phyloP scores from a whole-genome alignment of 345 rosid genomes.

The Bretschneidera sinensis region DNA sequence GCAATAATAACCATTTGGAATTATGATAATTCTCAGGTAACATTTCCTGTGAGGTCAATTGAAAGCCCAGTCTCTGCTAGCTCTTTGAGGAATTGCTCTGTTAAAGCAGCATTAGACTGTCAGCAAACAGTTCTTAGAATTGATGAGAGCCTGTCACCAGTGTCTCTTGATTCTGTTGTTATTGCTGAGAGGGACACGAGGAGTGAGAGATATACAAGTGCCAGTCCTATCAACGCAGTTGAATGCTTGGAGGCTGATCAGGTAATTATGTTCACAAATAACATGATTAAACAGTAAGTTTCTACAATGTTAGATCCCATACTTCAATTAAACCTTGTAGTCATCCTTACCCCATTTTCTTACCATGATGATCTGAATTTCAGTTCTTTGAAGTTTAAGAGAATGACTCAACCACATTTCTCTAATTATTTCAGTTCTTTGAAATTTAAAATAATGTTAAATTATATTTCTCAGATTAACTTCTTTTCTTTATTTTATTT shows the following conservation, averaged over 20 bases:
- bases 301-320: background rate
- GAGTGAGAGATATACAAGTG: constrained; percentile 45
- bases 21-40: constrained; percentile 24
- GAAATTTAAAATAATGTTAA: no score
- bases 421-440: no score
- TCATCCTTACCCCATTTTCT: no score
- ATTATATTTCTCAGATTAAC: no score
- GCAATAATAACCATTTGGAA: background rate
- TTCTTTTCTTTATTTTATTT: no score
- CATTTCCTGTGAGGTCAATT: constrained; percentile 49
- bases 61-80: constrained; percentile 58
- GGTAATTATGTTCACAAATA: constrained; percentile 28
- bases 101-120: constrained; percentile 40
- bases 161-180: constrained; percentile 83
- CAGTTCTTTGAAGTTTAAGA: no score
- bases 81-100: constrained; percentile 51
- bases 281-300: background rate
- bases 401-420: no score
- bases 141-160: constrained; percentile 77
- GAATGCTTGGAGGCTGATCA: constrained; percentile 91
- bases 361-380: no score
- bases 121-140: constrained; percentile 56
- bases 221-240: constrained; percentile 64
- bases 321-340: no score
- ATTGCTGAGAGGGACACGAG: constrained; percentile 63